These are phyloP conservation scores for Adansonia grandidieri DNA, from an alignment of 441 rosid genomes.

Conservation along the genomic window DNA sequence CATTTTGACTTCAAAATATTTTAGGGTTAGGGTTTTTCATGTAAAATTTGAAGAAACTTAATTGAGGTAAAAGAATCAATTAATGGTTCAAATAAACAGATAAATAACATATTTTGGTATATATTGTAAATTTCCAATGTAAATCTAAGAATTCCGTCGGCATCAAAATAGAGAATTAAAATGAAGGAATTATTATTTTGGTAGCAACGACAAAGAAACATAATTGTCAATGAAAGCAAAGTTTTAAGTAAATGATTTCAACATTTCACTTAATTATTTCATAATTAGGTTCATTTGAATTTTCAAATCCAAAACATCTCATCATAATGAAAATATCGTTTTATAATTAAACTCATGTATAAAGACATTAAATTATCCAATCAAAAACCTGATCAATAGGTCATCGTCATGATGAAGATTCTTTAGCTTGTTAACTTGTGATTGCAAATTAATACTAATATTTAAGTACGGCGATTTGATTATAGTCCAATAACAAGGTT, in stretches of 20 bases:
- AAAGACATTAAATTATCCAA: not conserved
- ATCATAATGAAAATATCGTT: not conserved
- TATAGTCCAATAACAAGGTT: slow-evolving; percentile 5
- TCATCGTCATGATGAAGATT: not conserved
- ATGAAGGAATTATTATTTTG: not conserved
- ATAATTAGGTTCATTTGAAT: not conserved
- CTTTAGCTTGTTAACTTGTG: not conserved
- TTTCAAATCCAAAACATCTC: not conserved
- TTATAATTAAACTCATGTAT: not conserved
- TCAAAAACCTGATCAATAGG: not conserved
- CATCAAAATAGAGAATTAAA: not conserved
- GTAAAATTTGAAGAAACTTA: not conserved
- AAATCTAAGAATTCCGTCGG: not conserved
- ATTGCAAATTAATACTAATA: not conserved
- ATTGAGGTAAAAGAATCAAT: not conserved
- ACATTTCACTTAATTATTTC: slow-evolving; percentile 16
- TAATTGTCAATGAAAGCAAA: not conserved
- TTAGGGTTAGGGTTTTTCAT: not conserved
- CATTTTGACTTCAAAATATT: not conserved
- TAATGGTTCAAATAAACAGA: not conserved
- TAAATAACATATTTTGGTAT: not conserved
- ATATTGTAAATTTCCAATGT: not conserved
- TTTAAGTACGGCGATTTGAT: not conserved
- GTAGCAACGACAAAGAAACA: not conserved
- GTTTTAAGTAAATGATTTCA: not conserved